Evolutionary conservation across 2,329 filamentous ascomycete species (phyloP).

Genomic region (Aspergillus piperis): DNA sequence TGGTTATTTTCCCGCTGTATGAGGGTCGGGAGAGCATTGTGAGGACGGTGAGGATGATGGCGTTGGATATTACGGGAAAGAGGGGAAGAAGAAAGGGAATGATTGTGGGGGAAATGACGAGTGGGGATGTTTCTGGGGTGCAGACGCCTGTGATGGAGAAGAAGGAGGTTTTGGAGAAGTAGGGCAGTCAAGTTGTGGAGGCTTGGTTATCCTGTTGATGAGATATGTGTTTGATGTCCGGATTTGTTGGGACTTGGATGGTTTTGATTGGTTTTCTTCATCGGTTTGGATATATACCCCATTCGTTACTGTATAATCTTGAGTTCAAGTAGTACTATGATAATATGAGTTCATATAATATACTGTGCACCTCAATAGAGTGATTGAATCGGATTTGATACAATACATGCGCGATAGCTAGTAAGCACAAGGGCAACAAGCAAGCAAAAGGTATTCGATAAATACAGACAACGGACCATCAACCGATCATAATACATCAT

Average conservation of each 20-base stretch:
- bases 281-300: conserved; percentile 8
- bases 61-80: conserved; percentile 57
- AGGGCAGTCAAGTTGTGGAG: neutral
- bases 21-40: conserved; percentile 71
- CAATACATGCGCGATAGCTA: neutral
- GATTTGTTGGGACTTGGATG: neutral
- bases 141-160: conserved; percentile 16
- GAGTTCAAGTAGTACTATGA: too few relatives aligned
- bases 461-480: neutral
- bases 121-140: conserved; percentile 1
- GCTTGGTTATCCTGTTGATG: neutral
- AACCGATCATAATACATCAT: neutral
- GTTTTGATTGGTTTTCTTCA: conserved; percentile 2
- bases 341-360: neutral
- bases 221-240: conserved; percentile 8
- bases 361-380: neutral
- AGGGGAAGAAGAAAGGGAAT: conserved; percentile 37
- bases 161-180: conserved; percentile 3
- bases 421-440: neutral
- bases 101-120: neutral
- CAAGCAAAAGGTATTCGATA: neutral
- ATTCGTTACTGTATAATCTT: neutral
- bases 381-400: neutral
- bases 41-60: conserved; percentile 63
- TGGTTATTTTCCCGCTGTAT: conserved; percentile 79